These are phyloP conservation scores for Chaetomium sp. DNA, from an alignment of 2,329 filamentous ascomycete genomes.

Conservation along the genomic window DNA sequence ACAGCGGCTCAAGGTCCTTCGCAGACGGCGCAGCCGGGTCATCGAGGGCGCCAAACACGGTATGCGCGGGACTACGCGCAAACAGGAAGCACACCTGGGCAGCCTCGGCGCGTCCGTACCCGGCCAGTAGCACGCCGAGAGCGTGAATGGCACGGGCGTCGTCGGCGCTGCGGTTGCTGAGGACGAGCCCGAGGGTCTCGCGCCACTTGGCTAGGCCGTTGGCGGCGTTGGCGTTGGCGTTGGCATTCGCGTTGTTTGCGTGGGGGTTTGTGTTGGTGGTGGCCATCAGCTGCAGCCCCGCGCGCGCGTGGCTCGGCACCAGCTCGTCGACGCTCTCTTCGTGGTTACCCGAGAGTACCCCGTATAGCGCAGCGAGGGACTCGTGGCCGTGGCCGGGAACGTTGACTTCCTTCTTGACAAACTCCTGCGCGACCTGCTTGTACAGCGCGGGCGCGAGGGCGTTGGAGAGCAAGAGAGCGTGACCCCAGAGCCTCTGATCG, in stretches of 20 bases:
- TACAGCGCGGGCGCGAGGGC: constrained; percentile 75
- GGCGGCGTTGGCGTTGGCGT: constrained; percentile 39
- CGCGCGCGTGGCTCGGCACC: constrained; percentile 84
- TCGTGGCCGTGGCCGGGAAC: constrained; percentile 72
- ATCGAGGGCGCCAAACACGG: constrained; percentile 75
- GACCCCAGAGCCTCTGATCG: constrained; percentile 91
- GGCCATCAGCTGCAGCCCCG: constrained; percentile 84
- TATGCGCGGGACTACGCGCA: constrained; percentile 50
- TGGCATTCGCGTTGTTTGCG: constrained; percentile 47
- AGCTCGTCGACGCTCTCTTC: constrained; percentile 95
- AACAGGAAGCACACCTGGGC: constrained; percentile 94
- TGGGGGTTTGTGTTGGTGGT: constrained; percentile 56
- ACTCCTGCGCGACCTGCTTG: constrained; percentile 91
- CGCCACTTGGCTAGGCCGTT: constrained; percentile 90
- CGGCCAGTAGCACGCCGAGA: constrained; percentile 72
- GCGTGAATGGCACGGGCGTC: constrained; percentile 73
- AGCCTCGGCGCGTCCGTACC: constrained; percentile 84
- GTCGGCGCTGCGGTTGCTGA: constrained; percentile 79
- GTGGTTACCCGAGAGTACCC: constrained; percentile 86
- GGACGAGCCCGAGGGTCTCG: constrained; percentile 76
- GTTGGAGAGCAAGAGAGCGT: constrained; percentile 83
- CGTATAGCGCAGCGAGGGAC: constrained; percentile 84
- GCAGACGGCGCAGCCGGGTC: constrained; percentile 70
- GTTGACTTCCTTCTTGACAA: constrained; percentile 91
- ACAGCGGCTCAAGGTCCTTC: constrained; percentile 75